These are phyloP conservation scores for Acanthamoeba lenticulata DNA, from an alignment of 208 protist species.

Conservation along the genomic window DNA sequence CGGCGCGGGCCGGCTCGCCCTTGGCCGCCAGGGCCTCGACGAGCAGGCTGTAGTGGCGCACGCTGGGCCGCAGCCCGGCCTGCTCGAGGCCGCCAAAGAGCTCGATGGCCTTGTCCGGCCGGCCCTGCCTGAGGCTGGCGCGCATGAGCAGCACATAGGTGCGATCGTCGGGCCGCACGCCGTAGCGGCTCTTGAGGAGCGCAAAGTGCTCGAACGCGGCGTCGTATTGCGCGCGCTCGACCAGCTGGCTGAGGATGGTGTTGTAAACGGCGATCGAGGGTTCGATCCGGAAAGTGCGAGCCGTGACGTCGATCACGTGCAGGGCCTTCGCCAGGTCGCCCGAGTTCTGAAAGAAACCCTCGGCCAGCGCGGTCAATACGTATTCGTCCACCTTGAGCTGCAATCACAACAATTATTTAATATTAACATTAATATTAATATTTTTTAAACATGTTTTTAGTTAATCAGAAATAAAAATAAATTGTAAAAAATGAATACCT, in stretches of 20 bases:
- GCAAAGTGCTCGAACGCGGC: background rate
- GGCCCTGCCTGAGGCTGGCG: background rate
- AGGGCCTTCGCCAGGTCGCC: background rate
- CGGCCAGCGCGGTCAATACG: background rate
- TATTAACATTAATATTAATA: too few species aligned
- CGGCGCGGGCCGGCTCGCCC: background rate
- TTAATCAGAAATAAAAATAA: too few species aligned
- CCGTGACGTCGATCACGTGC: background rate
- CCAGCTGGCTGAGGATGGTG: background rate
- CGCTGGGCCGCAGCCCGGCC: background rate
- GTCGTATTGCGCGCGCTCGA: background rate
- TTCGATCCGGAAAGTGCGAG: background rate
- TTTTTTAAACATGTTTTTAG: too few species aligned
- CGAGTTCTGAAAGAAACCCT: background rate
- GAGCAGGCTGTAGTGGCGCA: background rate
- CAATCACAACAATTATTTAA: too few species aligned
- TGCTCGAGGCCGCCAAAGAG: background rate
- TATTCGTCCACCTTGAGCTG: background rate
- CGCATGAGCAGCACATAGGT: background rate
- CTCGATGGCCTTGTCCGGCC: background rate
- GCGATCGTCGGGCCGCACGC: background rate
- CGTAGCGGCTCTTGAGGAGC: background rate
- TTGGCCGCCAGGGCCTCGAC: background rate
- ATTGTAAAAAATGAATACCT: background rate
- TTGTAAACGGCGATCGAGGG: conserved; percentile 8